phyloP scores from a whole-genome alignment of 2,329 filamentous ascomycete species.

The Fusarium proliferatum region DNA sequence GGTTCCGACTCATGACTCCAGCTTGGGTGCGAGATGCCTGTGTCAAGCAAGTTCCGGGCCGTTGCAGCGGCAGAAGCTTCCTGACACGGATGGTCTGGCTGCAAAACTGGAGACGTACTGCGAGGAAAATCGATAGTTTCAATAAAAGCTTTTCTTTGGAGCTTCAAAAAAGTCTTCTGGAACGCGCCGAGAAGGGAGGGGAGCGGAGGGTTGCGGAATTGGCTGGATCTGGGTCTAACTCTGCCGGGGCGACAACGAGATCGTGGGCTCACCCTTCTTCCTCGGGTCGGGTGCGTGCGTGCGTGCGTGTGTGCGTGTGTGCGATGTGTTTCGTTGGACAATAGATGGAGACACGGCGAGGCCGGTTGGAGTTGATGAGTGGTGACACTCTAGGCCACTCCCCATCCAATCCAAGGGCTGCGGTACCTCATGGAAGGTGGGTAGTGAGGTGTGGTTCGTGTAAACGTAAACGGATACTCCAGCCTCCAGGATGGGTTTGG shows the following conservation, averaged over 20 bases:
- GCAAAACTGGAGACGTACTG: slow-evolving; percentile 24
- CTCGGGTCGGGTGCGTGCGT: background rate
- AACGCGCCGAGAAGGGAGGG: slow-evolving; percentile 17
- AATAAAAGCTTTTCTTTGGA: slow-evolving; percentile 8
- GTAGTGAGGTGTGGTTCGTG: slow-evolving; percentile 22
- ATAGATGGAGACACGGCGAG: slow-evolving; percentile 46
- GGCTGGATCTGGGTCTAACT: slow-evolving; percentile 17
- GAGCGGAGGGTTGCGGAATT: slow-evolving; percentile 3
- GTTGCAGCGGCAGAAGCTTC: slow-evolving; percentile 18
- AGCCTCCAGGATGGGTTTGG: background rate
- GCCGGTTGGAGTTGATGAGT: slow-evolving; percentile 39
- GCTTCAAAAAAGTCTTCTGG: slow-evolving; percentile 31
- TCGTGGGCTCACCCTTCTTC: slow-evolving; percentile 8
- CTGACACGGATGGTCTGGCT: slow-evolving; percentile 18
- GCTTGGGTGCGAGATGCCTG: slow-evolving; percentile 6
- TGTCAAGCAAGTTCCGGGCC: slow-evolving; percentile 29
- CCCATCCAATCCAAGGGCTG: slow-evolving; percentile 14
- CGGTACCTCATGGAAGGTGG: background rate
- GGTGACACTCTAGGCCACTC: slow-evolving; percentile 26
- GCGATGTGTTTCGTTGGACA: slow-evolving; percentile 4
- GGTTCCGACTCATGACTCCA: slow-evolving; percentile 22
- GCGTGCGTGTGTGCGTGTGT: background rate
- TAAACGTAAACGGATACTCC: slow-evolving; percentile 7
- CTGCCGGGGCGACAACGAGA: slow-evolving; percentile 13
- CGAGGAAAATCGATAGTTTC: slow-evolving; percentile 28